These are phyloP conservation scores for Trifolium fragiferum DNA, from an alignment of 306 rosid genomes.

Conservation along the genomic window DNA sequence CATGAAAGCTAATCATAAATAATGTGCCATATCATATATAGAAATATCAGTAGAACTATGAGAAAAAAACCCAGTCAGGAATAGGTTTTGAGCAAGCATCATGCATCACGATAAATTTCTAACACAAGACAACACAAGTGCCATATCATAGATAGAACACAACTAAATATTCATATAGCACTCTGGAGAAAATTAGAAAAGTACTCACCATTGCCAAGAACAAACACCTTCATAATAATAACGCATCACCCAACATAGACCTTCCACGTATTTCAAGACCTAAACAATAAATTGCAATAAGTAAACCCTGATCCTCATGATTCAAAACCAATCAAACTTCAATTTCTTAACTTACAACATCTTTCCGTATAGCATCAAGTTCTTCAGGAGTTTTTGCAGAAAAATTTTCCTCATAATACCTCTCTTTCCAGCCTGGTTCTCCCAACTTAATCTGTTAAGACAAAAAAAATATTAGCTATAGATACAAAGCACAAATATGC, in stretches of 20 bases:
- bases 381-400: slow-evolving; percentile 81
- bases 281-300: slow-evolving; percentile 43
- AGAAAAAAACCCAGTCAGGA: too few relatives aligned
- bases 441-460: slow-evolving; percentile 77
- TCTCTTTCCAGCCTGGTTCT: slow-evolving; percentile 91
- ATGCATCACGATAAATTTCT: too few relatives aligned
- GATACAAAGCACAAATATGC: background rate
- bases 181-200: slow-evolving; percentile 10
- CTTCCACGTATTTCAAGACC: slow-evolving; percentile 94
- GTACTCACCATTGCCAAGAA: slow-evolving; percentile 93
- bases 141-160: background rate
- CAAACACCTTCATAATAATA: slow-evolving; percentile 97
- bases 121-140: too few relatives aligned
- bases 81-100: too few relatives aligned
- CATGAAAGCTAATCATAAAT: too few relatives aligned
- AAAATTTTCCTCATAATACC: slow-evolving; percentile 91
- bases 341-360: slow-evolving; percentile 74
- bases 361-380: slow-evolving; percentile 72
- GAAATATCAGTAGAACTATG: too few relatives aligned
- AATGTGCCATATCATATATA: too few relatives aligned
- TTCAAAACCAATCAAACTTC: slow-evolving; percentile 35
- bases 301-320: slow-evolving; percentile 34
- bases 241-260: slow-evolving; percentile 95
- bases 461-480: slow-evolving; percentile 1
- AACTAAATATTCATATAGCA: slow-evolving; percentile 14